Conservation (phyloP, 495 filamentous ascomycete species). For the Penicillium mononematosum region DNA sequence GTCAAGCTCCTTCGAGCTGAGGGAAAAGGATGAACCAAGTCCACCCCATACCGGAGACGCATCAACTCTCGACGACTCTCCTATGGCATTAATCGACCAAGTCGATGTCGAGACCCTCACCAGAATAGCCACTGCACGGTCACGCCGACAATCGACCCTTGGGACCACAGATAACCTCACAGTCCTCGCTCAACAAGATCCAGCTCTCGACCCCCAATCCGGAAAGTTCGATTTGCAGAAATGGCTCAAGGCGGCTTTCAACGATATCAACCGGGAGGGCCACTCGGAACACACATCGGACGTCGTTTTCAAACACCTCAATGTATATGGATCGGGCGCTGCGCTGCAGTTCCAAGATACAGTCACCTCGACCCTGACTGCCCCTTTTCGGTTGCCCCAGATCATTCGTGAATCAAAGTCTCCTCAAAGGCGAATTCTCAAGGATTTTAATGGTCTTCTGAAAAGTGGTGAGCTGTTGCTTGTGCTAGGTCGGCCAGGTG, state of each 20-base stretch:
- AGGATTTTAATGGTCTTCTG: conserved; percentile 39
- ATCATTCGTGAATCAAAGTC: conserved; percentile 15
- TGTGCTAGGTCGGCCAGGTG: conserved; percentile 41
- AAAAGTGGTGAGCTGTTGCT: conserved; percentile 38
- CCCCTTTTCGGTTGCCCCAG: conserved; percentile 39
- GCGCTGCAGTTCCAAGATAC: conserved; percentile 53
- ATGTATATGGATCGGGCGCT: conserved; percentile 50
- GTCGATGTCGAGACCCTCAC: conserved; percentile 28
- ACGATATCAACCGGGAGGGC: conserved; percentile 26
- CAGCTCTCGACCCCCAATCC: conserved; percentile 28
- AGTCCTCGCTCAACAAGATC: conserved; percentile 23
- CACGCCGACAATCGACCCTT: conserved; percentile 17
- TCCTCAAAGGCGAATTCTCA: conserved; percentile 35
- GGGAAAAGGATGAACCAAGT: not conserved
- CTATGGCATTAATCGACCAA: conserved; percentile 19
- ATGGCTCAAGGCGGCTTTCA: conserved; percentile 32
- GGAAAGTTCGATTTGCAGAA: conserved; percentile 29
- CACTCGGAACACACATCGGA: conserved; percentile 29
- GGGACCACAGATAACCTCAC: conserved; percentile 9
- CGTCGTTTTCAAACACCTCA: conserved; percentile 49
- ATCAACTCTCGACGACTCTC: conserved; percentile 4
- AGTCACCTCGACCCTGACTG: conserved; percentile 42
- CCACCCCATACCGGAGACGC: not conserved
- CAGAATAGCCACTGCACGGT: conserved; percentile 23
- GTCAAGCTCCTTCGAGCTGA: not conserved